A percentile compares a stretch with the other conserved stretches of the same genome.
Evolutionary conservation across 768 basidiomycete genomes (phyloP).

Genomic region (Tubosaeta brunneosetosa): DNA sequence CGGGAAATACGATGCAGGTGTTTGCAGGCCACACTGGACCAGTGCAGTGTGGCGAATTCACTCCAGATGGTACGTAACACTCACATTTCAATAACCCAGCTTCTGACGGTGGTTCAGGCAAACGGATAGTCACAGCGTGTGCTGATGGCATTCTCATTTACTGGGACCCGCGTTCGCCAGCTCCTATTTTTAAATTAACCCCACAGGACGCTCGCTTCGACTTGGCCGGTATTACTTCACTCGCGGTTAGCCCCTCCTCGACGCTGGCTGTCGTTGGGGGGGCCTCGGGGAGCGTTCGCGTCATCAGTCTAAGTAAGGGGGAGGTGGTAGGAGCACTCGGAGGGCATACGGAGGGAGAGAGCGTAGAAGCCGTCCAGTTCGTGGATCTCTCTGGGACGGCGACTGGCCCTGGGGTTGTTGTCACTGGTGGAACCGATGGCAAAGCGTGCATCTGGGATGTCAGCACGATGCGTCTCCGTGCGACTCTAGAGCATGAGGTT

Average conservation of each 20-base stretch:
- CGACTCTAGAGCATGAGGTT: constrained; percentile 80
- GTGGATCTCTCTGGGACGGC: constrained; percentile 65
- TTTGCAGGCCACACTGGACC: constrained; percentile 86
- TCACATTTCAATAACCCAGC: neutral
- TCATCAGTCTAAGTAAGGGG: constrained; percentile 84
- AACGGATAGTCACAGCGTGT: constrained; percentile 84
- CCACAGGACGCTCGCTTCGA: constrained; percentile 68
- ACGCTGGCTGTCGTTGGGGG: constrained; percentile 92
- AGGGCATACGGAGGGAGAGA: constrained; percentile 83
- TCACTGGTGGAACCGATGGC: constrained; percentile 90
- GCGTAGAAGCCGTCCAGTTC: constrained; percentile 82
- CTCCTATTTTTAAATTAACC: constrained; percentile 78
- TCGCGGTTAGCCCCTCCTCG: constrained; percentile 81
- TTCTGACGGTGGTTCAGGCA: constrained; percentile 45
- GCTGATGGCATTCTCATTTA: constrained; percentile 76
- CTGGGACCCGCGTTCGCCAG: constrained; percentile 84
- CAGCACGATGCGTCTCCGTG: constrained; percentile 75
- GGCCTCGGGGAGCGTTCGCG: constrained; percentile 75
- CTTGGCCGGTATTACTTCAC: constrained; percentile 78
- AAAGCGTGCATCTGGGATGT: constrained; percentile 96
- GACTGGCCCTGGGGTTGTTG: constrained; percentile 51
- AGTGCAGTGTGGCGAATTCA: constrained; percentile 85
- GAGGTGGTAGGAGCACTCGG: constrained; percentile 73
- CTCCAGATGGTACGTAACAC: constrained; percentile 68
- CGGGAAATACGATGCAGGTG: constrained; percentile 93